These are phyloP conservation scores for Colletotrichum sansevieriae DNA, from an alignment of 2,329 filamentous ascomycete genomes.

Conservation along the genomic window DNA sequence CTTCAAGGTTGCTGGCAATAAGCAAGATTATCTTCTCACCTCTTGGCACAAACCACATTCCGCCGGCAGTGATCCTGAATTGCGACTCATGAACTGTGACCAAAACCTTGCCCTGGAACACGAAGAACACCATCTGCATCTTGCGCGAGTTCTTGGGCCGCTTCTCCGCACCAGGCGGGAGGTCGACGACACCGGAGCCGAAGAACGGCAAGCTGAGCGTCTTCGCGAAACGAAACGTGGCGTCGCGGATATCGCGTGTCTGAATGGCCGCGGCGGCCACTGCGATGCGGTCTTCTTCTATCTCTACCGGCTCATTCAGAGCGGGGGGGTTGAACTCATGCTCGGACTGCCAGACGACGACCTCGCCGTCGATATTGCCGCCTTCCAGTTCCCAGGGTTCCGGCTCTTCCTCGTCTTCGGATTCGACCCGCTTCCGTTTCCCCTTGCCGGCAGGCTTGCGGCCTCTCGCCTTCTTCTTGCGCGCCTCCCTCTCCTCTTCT, in stretches of 20 bases:
- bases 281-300: constrained; percentile 68
- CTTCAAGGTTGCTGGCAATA: constrained; percentile 14
- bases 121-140: constrained; percentile 98
- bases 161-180: constrained; percentile 87
- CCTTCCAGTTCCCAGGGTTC: constrained; percentile 78
- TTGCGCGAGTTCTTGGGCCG: constrained; percentile 90
- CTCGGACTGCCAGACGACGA: constrained; percentile 73
- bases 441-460: constrained; percentile 47
- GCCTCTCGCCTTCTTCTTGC: constrained; percentile 45
- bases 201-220: constrained; percentile 88
- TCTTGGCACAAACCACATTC: constrained; percentile 94
- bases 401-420: constrained; percentile 65
- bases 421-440: constrained; percentile 51
- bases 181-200: constrained; percentile 88
- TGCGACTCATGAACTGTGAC: constrained; percentile 81
- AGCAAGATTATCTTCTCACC: constrained; percentile 68
- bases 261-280: constrained; percentile 68
- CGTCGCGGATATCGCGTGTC: constrained; percentile 70
- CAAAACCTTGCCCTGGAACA: constrained; percentile 84
- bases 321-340: constrained; percentile 65
- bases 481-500: constrained; percentile 60
- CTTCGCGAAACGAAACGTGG: constrained; percentile 90
- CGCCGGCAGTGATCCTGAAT: constrained; percentile 88
- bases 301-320: constrained; percentile 64
- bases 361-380: constrained; percentile 73